Evolutionary conservation across 441 rosid genomes (phyloP).

Genomic region (Biscutella laevigata): DNA sequence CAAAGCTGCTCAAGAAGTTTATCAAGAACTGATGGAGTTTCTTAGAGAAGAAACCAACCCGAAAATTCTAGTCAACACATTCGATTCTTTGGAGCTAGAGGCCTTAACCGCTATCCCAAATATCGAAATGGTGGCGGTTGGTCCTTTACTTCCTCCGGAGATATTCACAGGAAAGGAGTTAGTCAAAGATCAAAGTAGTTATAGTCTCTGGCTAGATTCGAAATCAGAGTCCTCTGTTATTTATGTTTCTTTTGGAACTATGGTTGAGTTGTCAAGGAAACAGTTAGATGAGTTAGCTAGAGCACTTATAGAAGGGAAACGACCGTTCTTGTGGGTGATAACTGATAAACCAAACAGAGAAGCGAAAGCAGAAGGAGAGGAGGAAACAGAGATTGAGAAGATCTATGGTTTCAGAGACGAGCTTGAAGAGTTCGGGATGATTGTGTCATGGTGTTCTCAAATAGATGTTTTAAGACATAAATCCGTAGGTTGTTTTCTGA

Average conservation of each 20-base stretch:
- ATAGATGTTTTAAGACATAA: conserved; percentile 41
- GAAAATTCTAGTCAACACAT: conserved; percentile 22
- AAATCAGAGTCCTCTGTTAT: conserved; percentile 44
- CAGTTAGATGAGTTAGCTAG: conserved; percentile 41
- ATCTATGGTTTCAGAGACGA: conserved; percentile 23
- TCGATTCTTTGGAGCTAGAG: conserved; percentile 19
- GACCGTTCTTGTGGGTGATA: conserved; percentile 55
- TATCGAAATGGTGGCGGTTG: conserved; percentile 28
- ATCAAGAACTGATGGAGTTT: conserved; percentile 24
- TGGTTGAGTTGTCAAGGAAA: conserved; percentile 25
- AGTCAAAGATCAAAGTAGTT: conserved; percentile 6
- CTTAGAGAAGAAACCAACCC: conserved; percentile 24
- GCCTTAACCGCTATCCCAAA: conserved; percentile 15
- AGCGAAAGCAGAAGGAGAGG: conserved; percentile 12
- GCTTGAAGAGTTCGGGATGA: conserved; percentile 38
- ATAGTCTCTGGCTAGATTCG: conserved; percentile 37
- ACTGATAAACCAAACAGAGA: conserved; percentile 21
- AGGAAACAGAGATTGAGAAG: conserved; percentile 21
- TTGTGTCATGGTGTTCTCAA: conserved; percentile 60
- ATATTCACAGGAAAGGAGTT: conserved; percentile 20
- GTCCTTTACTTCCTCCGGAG: conserved; percentile 41
- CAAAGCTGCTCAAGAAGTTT: neutral
- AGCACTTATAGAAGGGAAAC: conserved; percentile 24
- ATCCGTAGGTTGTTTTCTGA: conserved; percentile 44
- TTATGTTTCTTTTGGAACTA: conserved; percentile 55